phyloP scores from a whole-genome alignment of 2,329 filamentous ascomycete genomes.

The Neoascochyta sp. region DNA sequence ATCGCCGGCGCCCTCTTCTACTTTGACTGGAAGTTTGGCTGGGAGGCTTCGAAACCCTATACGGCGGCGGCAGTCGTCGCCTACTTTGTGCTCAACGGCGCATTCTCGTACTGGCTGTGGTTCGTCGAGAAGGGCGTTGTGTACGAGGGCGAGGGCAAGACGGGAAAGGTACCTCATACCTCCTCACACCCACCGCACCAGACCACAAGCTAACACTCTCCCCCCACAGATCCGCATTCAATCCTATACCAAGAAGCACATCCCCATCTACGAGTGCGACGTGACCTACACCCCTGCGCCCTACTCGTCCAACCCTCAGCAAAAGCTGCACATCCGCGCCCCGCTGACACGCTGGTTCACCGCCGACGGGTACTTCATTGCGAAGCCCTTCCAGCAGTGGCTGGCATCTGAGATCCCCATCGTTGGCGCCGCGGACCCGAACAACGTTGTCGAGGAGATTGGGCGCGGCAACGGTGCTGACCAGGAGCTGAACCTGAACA shows the following conservation, averaged over 20 bases:
- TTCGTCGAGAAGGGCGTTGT: constrained; percentile 76
- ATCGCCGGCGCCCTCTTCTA: constrained; percentile 81
- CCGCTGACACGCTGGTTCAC: constrained; percentile 73
- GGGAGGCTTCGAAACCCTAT: constrained; percentile 78
- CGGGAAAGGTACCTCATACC: constrained; percentile 56
- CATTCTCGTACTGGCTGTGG: constrained; percentile 80
- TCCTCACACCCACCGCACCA: neutral
- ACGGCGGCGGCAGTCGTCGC: constrained; percentile 73
- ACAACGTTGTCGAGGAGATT: constrained; percentile 47
- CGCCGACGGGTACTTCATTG: constrained; percentile 69
- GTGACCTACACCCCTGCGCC: constrained; percentile 52
- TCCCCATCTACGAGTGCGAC: constrained; percentile 73
- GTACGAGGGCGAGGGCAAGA: constrained; percentile 69
- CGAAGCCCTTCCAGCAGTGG: constrained; percentile 73
- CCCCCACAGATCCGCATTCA: constrained; percentile 65
- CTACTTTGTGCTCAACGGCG: constrained; percentile 75
- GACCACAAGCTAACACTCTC: neutral
- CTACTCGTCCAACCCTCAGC: constrained; percentile 25
- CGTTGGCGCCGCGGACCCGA: constrained; percentile 63
- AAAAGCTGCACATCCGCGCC: constrained; percentile 55
- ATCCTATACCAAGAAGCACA: constrained; percentile 71
- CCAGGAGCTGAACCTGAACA: constrained; percentile 26
- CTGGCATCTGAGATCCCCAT: constrained; percentile 64
- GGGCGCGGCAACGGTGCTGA: constrained; percentile 33
- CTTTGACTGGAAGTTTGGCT: constrained; percentile 88